Base-by-base conservation (phyloP, 805 yeast species). In the Candida oleophila region DNA sequence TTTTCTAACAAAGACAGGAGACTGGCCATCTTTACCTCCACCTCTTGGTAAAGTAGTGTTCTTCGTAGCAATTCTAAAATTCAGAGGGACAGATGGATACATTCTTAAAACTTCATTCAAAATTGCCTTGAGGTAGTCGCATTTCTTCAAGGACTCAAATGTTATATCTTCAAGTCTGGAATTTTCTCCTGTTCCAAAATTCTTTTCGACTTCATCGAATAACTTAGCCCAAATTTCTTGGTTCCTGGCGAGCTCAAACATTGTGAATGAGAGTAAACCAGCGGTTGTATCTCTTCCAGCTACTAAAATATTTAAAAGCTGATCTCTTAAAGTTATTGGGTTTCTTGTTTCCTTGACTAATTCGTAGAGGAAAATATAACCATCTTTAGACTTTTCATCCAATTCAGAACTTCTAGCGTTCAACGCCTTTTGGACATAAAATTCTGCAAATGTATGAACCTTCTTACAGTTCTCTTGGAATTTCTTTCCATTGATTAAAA, bases 61-160 rank as follows among this genome's bases (percentile, higher is more conserved):
- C 47, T 63, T 69, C 22, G 64, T 64, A 9, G 82, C 74, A 34
- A 65, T 60, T 50, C 83, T 66, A 60, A 69, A 68, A 56, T 78
- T 78, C 45, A 62, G 54, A 14, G 83, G 82, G 28, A 78, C 82
- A 28, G 77, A 65, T 4, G 82, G 81, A 54, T 76, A 77, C 51
- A 78, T 55, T 45, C 83, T 71, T 51, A 78, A 68, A 2, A 67
- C 62, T 60, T 78, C 83, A 51, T 73, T 74, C 42, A 78, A 51
- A 44, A 77, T 75, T 45, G 69, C 66, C 55, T 70, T 74, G 54
- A 78, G 65, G 57, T 74, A 73, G 54, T 68, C 72, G 55, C 76
- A 68, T 54, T 66, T 69, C 64, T 78, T 78, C 50, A 78, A 68
- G n/a, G 73, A 60, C 59, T 76, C 81, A 48, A 76, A 77, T 14